Evolutionary conservation across 805 yeast genomes (phyloP).

Genomic region (Candida quercuum): DNA sequence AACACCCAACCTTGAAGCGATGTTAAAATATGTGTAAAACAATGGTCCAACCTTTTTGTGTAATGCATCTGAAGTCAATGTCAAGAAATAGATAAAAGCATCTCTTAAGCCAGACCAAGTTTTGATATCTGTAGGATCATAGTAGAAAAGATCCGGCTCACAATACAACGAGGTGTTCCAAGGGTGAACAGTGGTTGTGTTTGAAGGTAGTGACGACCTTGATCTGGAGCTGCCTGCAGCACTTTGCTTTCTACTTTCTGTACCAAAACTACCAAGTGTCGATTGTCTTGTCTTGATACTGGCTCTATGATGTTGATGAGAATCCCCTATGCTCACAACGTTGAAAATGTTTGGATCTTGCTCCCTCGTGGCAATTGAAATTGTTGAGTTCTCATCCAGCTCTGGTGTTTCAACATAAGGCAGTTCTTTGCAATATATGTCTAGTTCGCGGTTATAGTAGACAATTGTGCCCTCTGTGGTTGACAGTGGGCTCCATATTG

Average conservation of each 20-base stretch:
- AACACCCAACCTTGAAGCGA: constrained; percentile 47
- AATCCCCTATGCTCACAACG: constrained; percentile 24
- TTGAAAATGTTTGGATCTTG: constrained; percentile 12
- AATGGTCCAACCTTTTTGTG: constrained; percentile 43
- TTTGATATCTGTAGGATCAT: constrained; percentile 52
- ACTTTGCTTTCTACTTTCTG: constrained; percentile 10
- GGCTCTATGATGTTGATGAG: constrained; percentile 19
- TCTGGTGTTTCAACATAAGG: constrained; percentile 44
- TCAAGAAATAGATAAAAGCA: constrained; percentile 41
- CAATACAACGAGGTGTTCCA: constrained; percentile 23
- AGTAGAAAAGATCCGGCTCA: constrained; percentile 45
- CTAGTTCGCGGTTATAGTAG: constrained; percentile 55
- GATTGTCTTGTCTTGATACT: constrained; percentile 15
- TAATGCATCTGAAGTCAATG: constrained; percentile 45
- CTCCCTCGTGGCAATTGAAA: constrained; percentile 23
- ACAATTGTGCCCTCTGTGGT: constrained; percentile 49
- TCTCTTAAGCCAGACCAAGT: constrained; percentile 55
- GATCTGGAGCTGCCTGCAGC: constrained; percentile 9
- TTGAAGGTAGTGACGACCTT: constrained; percentile 15
- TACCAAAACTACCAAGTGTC: constrained; percentile 7
- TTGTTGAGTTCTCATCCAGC: constrained; percentile 27
- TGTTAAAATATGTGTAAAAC: constrained; percentile 49
- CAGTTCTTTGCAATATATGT: constrained; percentile 51
- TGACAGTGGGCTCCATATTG: constrained; percentile 60
- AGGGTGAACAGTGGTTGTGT: constrained; percentile 18